Evolutionary conservation across 2,329 filamentous ascomycete species (phyloP), one percentile per base, ranked within the genome.

Genomic region (Aspergillus sp.): DNA sequence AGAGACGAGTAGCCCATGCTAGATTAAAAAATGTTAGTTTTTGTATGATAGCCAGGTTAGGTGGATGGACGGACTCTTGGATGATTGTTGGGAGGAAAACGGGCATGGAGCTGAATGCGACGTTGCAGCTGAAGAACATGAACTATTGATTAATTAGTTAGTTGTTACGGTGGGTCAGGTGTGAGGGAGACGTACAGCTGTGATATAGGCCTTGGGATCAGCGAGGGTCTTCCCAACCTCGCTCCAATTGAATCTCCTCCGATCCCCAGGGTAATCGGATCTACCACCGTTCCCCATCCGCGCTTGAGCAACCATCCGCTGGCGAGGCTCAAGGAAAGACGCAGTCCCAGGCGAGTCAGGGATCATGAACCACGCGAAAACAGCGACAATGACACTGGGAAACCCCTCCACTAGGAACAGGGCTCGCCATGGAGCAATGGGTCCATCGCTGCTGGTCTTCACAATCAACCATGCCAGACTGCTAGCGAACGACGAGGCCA

Each of bases 121-220:
- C 89, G 74, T 96, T 96, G 69, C 89, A 87, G 73, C 88, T 86
- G 79, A 96, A 92, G 80, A 96, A 90, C 84, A 96, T 96, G 65
- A 85, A 75, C 75, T 77, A 54, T n/a, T 30, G 17, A 17, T 12
- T 11, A 41, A 37, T 33, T 39, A 42, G 56, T 42, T 56, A 52
- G 42, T 37, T 4, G 2, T 42, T n/a, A 13, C 9, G 4, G 5
- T 15, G 19, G 2, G 6, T 33, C 17, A n/a, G 3, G 19, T n/a
- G n/a, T 9, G n/a, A 8, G 5, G 30, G 22, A 33, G 5, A 71
- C 79, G 67, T 59, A 79, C 78, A 1, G 91, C 88, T 4, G 89
- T 89, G 42, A 93, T 79, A 77, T 90, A 93, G 57, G 84, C 84
- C 63, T 86, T 87, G 0, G 89, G 87, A 73, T 91, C 89, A 45